A percentile compares a stretch with the other conserved stretches of the same genome.
These are phyloP conservation scores for Kodamaea jinghongensis DNA, from an alignment of 805 yeast species.

Conservation along the genomic window DNA sequence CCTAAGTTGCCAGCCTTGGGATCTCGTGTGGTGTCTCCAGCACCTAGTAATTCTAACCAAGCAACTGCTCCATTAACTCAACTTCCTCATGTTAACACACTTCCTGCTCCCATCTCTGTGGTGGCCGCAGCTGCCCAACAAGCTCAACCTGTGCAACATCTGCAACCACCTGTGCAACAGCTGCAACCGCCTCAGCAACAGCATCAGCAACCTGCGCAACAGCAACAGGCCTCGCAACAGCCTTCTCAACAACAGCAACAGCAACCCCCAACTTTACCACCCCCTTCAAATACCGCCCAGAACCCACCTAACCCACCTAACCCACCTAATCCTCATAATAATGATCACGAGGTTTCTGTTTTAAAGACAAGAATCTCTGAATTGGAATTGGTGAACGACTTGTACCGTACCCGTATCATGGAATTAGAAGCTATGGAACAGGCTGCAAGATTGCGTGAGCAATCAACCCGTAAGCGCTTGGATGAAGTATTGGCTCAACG, in stretches of 20 bases:
- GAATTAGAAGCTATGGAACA: conserved; percentile 74
- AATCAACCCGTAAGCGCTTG: conserved; percentile 45
- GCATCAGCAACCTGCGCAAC: conserved; percentile 10
- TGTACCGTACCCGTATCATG: conserved; percentile 76
- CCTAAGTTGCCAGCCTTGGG: conserved; percentile 36
- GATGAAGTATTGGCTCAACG: conserved; percentile 40
- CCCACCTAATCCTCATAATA: conserved; percentile 3
- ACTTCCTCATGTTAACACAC: conserved; percentile 21
- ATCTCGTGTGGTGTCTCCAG: conserved; percentile 35
- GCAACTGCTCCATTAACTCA: conserved; percentile 18
- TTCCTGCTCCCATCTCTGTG: background rate
- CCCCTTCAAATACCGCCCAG: conserved; percentile 6
- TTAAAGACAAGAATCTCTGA: conserved; percentile 80
- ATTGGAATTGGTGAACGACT: conserved; percentile 84
- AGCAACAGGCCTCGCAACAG: background rate
- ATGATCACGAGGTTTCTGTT: conserved; percentile 32
- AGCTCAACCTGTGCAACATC: conserved; percentile 17
- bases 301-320: background rate
- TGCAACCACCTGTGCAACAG: conserved; percentile 5
- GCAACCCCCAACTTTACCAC: conserved; percentile 12
- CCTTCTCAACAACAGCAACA: conserved; percentile 9
- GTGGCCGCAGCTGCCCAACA: conserved; percentile 24
- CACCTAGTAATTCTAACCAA: background rate
- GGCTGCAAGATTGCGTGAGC: conserved; percentile 52
- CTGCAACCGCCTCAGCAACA: conserved; percentile 10